Conservation (phyloP, 2,329 filamentous ascomycete genomes). For the Neurospora sp. region DNA sequence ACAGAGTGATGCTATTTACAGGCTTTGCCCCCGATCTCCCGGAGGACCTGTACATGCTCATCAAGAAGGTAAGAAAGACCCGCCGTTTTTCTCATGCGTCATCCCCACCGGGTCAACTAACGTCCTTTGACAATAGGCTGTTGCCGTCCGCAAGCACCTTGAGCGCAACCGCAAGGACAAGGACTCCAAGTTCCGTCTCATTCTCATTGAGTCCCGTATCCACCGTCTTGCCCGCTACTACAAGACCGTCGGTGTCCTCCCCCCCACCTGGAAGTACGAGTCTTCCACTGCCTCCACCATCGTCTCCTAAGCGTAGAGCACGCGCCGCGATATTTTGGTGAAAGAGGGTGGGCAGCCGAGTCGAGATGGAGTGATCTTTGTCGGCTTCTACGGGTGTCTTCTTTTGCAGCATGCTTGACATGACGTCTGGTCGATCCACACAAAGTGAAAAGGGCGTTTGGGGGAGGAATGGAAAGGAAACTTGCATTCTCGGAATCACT, state of each 20-base stretch:
- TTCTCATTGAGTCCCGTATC: conserved; percentile 99
- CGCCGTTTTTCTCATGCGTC: neutral
- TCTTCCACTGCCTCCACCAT: conserved; percentile 89
- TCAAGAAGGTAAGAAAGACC: conserved; percentile 77
- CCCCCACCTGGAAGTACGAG: conserved; percentile 99
- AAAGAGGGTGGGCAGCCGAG: conserved; percentile 2
- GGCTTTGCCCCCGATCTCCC: conserved; percentile 97
- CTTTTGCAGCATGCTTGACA: conserved; percentile 11
- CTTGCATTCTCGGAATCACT: conserved; percentile 17
- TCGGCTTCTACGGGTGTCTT: conserved; percentile 6
- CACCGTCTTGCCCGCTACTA: conserved; percentile 97
- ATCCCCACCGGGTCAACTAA: conserved; percentile 9
- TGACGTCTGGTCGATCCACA: conserved; percentile 4
- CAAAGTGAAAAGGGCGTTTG: conserved; percentile 13
- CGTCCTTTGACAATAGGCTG: conserved; percentile 48
- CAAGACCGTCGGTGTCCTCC: conserved; percentile 80
- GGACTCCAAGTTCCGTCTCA: conserved; percentile 99
- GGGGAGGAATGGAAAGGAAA: conserved; percentile 18
- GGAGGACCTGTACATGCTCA: conserved; percentile 98
- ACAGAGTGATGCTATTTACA: conserved; percentile 77
- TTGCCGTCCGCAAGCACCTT: conserved; percentile 99
- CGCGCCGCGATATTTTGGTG: conserved; percentile 11
- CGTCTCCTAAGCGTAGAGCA: conserved; percentile 58
- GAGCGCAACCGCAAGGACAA: conserved; percentile 99
- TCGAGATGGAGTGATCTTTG: conserved; percentile 19